Conservation (phyloP, 1,284 basidiomycete species). For the Irpex sp. region DNA sequence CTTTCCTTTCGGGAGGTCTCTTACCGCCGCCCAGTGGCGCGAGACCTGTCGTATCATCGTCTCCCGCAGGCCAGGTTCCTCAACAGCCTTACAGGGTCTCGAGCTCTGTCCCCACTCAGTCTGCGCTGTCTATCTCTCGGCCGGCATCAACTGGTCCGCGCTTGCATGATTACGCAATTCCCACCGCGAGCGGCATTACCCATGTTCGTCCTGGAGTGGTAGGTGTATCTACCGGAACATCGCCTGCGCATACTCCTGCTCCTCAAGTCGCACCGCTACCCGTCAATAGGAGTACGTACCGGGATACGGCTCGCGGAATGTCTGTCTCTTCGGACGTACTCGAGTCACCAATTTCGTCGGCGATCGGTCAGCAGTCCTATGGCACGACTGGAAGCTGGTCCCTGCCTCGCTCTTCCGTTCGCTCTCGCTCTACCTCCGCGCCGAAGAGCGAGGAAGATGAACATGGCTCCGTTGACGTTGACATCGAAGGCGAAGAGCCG, state of each 20-base stretch:
- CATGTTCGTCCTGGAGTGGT: conserved; percentile 59
- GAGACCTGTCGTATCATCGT: conserved; percentile 8
- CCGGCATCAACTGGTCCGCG: conserved; percentile 48
- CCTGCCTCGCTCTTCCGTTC: conserved; percentile 47
- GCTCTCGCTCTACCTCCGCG: conserved; percentile 36
- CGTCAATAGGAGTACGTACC: conserved; percentile 17
- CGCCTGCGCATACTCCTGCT: conserved; percentile 12
- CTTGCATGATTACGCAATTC: conserved; percentile 60
- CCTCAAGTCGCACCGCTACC: conserved; percentile 20
- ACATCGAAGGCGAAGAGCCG: conserved; percentile 19
- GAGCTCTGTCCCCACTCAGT: conserved; percentile 38
- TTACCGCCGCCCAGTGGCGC: conserved; percentile 50
- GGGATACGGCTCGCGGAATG: conserved; percentile 17
- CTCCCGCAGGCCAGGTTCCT: conserved; percentile 16
- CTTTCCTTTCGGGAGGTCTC: conserved; percentile 67
- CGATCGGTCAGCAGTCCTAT: conserved; percentile 26
- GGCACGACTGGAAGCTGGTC: conserved; percentile 43
- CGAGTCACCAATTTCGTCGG: conserved; percentile 27
- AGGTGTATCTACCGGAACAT: conserved; percentile 37
- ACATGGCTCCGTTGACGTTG: conserved; percentile 33
- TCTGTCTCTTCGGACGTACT: conserved; percentile 22
- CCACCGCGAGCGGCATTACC: conserved; percentile 39
- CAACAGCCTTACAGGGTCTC: conserved; percentile 29
- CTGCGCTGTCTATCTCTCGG: conserved; percentile 25
- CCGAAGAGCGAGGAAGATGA: conserved; percentile 33